phyloP scores from a whole-genome alignment of 2,329 filamentous ascomycete genomes.

The Calycina herbarum region DNA sequence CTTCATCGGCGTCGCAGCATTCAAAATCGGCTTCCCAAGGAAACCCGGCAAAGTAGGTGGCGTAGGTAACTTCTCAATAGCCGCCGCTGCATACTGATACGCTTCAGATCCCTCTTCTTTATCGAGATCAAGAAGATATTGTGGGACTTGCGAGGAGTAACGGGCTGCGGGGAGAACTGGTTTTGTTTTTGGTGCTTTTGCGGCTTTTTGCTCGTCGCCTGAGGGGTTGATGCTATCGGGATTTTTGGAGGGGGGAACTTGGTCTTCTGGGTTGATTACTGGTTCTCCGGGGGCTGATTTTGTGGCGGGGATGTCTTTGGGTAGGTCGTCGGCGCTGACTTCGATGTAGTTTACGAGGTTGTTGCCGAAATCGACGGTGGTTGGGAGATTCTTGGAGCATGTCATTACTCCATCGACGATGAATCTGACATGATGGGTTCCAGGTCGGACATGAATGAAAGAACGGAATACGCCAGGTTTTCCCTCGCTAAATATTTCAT shows the following conservation, averaged over 20 bases:
- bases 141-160: slow-evolving; percentile 75
- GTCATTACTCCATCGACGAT: slow-evolving; percentile 92
- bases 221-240: slow-evolving; percentile 35
- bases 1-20: slow-evolving; percentile 88
- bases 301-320: slow-evolving; percentile 39
- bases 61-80: slow-evolving; percentile 75
- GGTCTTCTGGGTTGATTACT: slow-evolving; percentile 21
- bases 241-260: slow-evolving; percentile 21
- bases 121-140: slow-evolving; percentile 84
- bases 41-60: slow-evolving; percentile 88
- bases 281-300: slow-evolving; percentile 32
- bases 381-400: slow-evolving; percentile 82
- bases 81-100: slow-evolving; percentile 72
- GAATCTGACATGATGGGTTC: slow-evolving; percentile 96
- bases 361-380: slow-evolving; percentile 96
- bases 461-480: slow-evolving; percentile 68
- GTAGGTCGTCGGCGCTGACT: slow-evolving; percentile 74
- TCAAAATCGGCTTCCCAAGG: slow-evolving; percentile 90
- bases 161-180: slow-evolving; percentile 54
- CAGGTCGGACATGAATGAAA: slow-evolving; percentile 80
- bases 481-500: slow-evolving; percentile 39
- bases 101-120: slow-evolving; percentile 74
- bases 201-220: slow-evolving; percentile 39
- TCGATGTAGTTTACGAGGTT: slow-evolving; percentile 99
- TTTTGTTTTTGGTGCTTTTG: slow-evolving; percentile 51